Evolutionary conservation across 1,284 basidiomycete genomes (phyloP), one percentile per base, ranked within the genome.

Genomic region (Stygiomarasmius scandens): DNA sequence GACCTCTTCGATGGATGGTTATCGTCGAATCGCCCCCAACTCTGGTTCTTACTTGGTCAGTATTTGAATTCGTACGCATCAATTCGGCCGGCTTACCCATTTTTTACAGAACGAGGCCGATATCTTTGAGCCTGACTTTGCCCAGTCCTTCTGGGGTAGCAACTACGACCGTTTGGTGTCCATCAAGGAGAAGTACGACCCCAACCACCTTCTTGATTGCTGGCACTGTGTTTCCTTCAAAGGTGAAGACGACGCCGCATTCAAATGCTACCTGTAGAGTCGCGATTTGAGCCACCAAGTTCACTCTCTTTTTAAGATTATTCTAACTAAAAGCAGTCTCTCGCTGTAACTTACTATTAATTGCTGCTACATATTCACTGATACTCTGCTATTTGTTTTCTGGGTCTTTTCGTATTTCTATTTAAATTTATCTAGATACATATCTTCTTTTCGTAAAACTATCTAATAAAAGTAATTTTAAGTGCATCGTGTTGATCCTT

Each of bases 141-240:
- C 29, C n/a, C 49, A 59, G 12, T 56, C 60, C 12, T 64, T 60
- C 47, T 64, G 58, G 61, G 63, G 63, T 24, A 51, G 50, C 22
- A 54, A 62, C 38, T 64, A 64, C 44, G 43, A 48, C 12, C 49
- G 51, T 14, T 36, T 64, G 3, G 38, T 59, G 1, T 43, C 50
- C 3, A 58, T 64, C 34, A 64, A 64, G 57, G 19, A 45, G 12
- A 64, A 61, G 50, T 64, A 64, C 25, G 54, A 55, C 22, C 54
- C 54, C n/a, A 8, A 41, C n/a, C 54, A 55, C 22, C 16, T 55
- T 22, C 46, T 55, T 10, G 54, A 55, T 20, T 55, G 54, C 25
- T 55, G 54, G 54, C 45, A 41, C 14, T 55, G 54, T 2, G 54
- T 53, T 43, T 32, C 32, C 27, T 53, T 38, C 38, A 53, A 27